Percentiles rank a stretch among this genome's conserved stretches.
These are phyloP conservation scores for Asterella californica DNA, from an alignment of 225 moss, liverwort and hornwort genomes.

Conservation along the genomic window DNA sequence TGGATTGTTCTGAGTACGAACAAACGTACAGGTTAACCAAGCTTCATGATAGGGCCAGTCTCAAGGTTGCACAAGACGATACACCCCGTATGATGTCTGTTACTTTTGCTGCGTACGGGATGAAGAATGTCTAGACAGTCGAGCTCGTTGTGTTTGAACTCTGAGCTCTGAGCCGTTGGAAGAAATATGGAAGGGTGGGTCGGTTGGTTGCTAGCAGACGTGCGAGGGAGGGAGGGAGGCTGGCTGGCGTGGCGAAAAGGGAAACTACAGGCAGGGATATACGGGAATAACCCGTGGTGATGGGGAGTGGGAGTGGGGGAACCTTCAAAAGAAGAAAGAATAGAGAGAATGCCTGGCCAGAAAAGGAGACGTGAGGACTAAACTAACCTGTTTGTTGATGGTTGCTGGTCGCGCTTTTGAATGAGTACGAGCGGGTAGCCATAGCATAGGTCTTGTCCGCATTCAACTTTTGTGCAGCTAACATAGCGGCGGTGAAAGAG, in stretches of 20 bases:
- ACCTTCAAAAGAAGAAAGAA: background rate
- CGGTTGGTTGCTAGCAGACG: background rate
- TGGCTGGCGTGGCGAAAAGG: background rate
- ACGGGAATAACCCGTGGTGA: conserved; percentile 9
- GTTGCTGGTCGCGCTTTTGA: conserved; percentile 32
- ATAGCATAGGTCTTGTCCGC: conserved; percentile 38
- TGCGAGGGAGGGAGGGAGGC: background rate
- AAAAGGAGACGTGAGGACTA: conserved; percentile 25
- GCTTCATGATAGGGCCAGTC: background rate
- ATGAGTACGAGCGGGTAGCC: conserved; percentile 35
- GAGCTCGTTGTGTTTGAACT: background rate
- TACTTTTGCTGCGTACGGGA: background rate
- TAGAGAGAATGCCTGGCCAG: conserved; percentile 15
- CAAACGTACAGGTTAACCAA: background rate
- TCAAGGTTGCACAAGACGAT: background rate
- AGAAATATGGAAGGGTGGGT: background rate
- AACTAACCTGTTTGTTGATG: conserved; percentile 37
- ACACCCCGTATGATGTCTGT: background rate
- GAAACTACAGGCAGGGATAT: background rate
- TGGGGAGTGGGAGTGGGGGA: no score
- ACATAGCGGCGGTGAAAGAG: conserved; percentile 26
- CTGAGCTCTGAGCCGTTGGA: background rate
- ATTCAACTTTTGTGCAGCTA: conserved; percentile 42
- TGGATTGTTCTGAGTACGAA: background rate
- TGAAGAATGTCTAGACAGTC: background rate